Percentiles rank a stretch among this genome's conserved stretches.
phyloP scores from a whole-genome alignment of 495 filamentous ascomycete species.

The Parachaetomium inaequale region DNA sequence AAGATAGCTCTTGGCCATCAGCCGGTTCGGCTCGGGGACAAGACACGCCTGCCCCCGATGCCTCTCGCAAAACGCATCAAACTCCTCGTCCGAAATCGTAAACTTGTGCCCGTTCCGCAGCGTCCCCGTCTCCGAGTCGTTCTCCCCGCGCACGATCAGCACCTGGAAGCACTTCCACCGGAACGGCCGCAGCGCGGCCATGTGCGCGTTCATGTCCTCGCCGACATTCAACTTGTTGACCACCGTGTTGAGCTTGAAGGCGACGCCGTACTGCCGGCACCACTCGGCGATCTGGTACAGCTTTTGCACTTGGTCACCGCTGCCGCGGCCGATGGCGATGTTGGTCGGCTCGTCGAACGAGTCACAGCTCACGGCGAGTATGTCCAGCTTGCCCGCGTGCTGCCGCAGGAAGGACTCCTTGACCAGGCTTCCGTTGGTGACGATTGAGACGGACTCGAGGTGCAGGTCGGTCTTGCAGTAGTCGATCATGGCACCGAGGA shows the following conservation, averaged over 20 bases:
- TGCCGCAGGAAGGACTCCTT: conserved; percentile 32
- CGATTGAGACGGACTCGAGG: conserved; percentile 32
- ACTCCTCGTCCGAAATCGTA: conserved; percentile 50
- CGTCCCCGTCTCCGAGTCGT: conserved; percentile 43
- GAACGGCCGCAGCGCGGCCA: conserved; percentile 46
- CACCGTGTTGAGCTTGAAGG: conserved; percentile 61
- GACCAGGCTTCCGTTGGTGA: conserved; percentile 23
- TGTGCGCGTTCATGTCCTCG: conserved; percentile 52
- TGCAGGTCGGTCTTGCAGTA: conserved; percentile 51
- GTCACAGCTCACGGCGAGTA: conserved; percentile 55
- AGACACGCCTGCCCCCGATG: conserved; percentile 44
- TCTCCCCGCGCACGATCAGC: conserved; percentile 54
- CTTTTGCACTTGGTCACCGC: conserved; percentile 43
- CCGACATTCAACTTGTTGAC: conserved; percentile 48
- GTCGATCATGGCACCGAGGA: conserved; percentile 44
- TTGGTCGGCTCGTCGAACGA: conserved; percentile 55
- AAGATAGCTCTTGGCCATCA: conserved; percentile 53
- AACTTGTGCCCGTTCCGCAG: conserved; percentile 47
- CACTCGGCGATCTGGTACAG: conserved; percentile 42
- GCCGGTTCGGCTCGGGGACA: conserved; percentile 48
- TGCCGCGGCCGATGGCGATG: conserved; percentile 49
- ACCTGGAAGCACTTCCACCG: conserved; percentile 61
- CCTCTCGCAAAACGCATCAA: conserved; percentile 43
- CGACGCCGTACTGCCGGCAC: conserved; percentile 48
- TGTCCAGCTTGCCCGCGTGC: conserved; percentile 48